Conservation (phyloP, 2,329 filamentous ascomycete species). For the Ilyonectria mors-panacis region DNA sequence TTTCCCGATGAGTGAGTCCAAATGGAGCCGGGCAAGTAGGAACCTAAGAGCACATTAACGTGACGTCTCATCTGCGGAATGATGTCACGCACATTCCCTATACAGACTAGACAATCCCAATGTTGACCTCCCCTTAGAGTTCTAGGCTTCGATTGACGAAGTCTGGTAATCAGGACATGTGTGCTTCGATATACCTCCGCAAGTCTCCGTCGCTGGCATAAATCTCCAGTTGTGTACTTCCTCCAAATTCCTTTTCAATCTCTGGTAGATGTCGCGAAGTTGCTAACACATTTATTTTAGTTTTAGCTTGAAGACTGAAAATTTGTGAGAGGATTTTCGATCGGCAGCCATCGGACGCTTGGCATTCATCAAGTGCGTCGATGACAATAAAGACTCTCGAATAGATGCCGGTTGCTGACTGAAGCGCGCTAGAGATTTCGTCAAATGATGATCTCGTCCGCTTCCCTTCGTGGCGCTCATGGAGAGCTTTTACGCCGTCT, state of each 20-base stretch:
- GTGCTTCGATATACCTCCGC: constrained; percentile 3
- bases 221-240: constrained; percentile 1
- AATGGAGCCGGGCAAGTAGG: not conserved
- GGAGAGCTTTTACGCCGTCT: not conserved
- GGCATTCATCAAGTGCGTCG: constrained; percentile 21
- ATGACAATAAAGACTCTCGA: constrained; percentile 2
- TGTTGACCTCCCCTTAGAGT: constrained; percentile 22
- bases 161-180: not conserved
- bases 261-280: constrained; percentile 1
- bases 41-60: not conserved
- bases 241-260: not conserved
- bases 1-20: not conserved
- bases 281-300: not conserved
- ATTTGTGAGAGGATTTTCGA: not conserved
- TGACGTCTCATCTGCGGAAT: no score
- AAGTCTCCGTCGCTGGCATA: constrained; percentile 1
- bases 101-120: not conserved
- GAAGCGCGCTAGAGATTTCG: not conserved
- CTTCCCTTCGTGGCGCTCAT: not conserved
- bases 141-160: not conserved
- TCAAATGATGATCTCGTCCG: not conserved
- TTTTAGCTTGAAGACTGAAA: not conserved
- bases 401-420: not conserved
- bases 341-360: not conserved
- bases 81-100: constrained; percentile 21